Conservation (phyloP, 352 stramenopile genomes). For the Aphanomyces invadans region DNA sequence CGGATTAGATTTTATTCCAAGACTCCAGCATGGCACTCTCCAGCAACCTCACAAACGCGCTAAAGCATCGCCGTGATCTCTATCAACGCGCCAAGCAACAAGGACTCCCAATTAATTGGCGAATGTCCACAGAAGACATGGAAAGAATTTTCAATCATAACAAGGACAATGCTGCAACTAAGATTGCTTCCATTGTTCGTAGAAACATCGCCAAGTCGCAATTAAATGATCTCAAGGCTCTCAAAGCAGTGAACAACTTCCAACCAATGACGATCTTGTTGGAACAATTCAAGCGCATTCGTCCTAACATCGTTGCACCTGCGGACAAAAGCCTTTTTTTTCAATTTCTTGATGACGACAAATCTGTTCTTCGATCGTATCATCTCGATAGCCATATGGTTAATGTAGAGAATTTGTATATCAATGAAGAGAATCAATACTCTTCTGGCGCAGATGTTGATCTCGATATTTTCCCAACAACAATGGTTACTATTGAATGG, state of each 20-base stretch:
- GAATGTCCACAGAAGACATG: too few species aligned
- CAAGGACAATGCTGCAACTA: constrained; percentile 8
- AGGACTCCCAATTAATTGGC: too few species aligned
- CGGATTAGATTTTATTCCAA: too few species aligned
- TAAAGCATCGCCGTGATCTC: too few species aligned
- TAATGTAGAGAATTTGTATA: constrained; percentile 28
- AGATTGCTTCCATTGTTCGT: constrained; percentile 17
- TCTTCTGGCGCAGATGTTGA: constrained; percentile 28
- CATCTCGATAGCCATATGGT: constrained; percentile 27
- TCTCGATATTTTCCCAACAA: constrained; percentile 25
- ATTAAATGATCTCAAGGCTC: constrained; percentile 20
- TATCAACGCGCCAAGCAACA: too few species aligned
- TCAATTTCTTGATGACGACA: constrained; percentile 27
- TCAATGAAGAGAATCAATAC: constrained; percentile 30
- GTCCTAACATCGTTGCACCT: constrained; percentile 23
- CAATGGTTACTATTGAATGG: constrained; percentile 27
- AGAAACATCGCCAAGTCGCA: constrained; percentile 11
- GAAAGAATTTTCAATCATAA: too few species aligned
- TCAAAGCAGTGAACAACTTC: constrained; percentile 24
- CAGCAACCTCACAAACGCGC: too few species aligned
- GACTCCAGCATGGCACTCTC: too few species aligned
- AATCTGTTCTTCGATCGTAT: constrained; percentile 26
- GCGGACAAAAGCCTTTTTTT: constrained; percentile 29
- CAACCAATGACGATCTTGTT: constrained; percentile 25
- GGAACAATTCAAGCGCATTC: constrained; percentile 29